Conservation (phyloP, 805 yeast species). For the Debaryomyces prosopidis region DNA sequence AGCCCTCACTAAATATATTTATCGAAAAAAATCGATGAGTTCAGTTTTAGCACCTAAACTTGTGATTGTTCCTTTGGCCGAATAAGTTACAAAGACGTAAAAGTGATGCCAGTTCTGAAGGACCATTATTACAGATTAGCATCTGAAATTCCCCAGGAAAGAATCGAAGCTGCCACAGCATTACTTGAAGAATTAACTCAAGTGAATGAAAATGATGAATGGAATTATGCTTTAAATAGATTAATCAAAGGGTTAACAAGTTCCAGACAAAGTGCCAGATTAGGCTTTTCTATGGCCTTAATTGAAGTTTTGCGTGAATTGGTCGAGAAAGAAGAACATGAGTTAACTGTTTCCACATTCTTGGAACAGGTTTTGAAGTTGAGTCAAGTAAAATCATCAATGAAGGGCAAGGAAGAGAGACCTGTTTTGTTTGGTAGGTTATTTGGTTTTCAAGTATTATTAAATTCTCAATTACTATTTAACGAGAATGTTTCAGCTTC, state of each 20-base stretch:
- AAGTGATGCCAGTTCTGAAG: conserved; percentile 53
- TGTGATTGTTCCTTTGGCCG: background rate
- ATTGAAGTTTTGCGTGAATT: conserved; percentile 58
- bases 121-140: conserved; percentile 79
- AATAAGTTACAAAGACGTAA: background rate
- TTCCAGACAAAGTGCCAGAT: conserved; percentile 77
- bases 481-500: conserved; percentile 13
- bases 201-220: conserved; percentile 52
- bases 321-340: conserved; percentile 27
- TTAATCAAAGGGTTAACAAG: conserved; percentile 80
- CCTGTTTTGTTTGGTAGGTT: conserved; percentile 77
- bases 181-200: conserved; percentile 59
- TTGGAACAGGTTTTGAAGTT: conserved; percentile 40
- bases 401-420: conserved; percentile 82
- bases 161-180: conserved; percentile 69
- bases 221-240: conserved; percentile 80
- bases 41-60: background rate
- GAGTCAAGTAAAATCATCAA: conserved; percentile 33
- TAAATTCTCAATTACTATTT: conserved; percentile 43
- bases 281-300: conserved; percentile 87
- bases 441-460: conserved; percentile 78
- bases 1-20: conserved; percentile 1
- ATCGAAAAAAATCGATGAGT: conserved; percentile 6
- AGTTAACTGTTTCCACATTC: conserved; percentile 32
- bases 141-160: conserved; percentile 71